A percentile compares a stretch with the other conserved stretches of the same genome.
Conservation (phyloP, 2,329 filamentous ascomycete genomes). For the Arachnomyces sp. region DNA sequence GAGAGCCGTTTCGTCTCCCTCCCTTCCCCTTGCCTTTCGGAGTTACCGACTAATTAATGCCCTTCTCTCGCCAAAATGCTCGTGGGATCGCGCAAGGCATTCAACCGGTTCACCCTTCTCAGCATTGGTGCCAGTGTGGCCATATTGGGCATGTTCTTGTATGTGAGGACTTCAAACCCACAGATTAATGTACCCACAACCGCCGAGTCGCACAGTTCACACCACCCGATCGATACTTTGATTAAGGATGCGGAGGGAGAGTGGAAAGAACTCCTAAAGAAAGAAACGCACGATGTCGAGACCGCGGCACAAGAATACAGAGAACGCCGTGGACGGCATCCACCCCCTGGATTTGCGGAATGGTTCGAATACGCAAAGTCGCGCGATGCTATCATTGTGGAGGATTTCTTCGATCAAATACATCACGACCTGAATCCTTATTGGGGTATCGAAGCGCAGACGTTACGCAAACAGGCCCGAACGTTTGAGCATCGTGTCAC, state of each 20-base stretch:
- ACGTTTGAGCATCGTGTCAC: slow-evolving; percentile 31
- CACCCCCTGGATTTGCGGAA: slow-evolving; percentile 42
- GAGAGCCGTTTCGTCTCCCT: too few species aligned
- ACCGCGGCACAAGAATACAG: slow-evolving; percentile 37
- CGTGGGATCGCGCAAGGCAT: too few species aligned
- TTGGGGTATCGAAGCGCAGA: slow-evolving; percentile 37
- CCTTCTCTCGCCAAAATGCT: too few species aligned
- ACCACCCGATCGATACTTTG: slow-evolving; percentile 15
- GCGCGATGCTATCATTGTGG: slow-evolving; percentile 37
- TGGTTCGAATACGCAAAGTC: slow-evolving; percentile 41
- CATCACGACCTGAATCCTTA: slow-evolving; percentile 43
- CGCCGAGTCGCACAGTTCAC: too few species aligned
- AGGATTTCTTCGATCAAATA: slow-evolving; percentile 45
- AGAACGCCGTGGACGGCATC: slow-evolving; percentile 38
- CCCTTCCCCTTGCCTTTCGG: too few species aligned
- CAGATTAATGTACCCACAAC: too few species aligned
- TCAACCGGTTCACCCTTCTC: too few species aligned
- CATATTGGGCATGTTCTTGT: too few species aligned
- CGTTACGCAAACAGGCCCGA: slow-evolving; percentile 35
- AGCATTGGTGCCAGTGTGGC: too few species aligned
- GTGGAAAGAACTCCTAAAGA: slow-evolving; percentile 11
- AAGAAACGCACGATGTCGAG: slow-evolving; percentile 28
- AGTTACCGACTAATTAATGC: too few species aligned
- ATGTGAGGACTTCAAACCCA: too few species aligned
- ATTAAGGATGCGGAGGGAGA: slow-evolving; percentile 13